A percentile compares a stretch with the other conserved stretches of the same genome.
Evolutionary conservation across 208 protist genomes (phyloP).

Genomic region (Angomonas deanei): DNA sequence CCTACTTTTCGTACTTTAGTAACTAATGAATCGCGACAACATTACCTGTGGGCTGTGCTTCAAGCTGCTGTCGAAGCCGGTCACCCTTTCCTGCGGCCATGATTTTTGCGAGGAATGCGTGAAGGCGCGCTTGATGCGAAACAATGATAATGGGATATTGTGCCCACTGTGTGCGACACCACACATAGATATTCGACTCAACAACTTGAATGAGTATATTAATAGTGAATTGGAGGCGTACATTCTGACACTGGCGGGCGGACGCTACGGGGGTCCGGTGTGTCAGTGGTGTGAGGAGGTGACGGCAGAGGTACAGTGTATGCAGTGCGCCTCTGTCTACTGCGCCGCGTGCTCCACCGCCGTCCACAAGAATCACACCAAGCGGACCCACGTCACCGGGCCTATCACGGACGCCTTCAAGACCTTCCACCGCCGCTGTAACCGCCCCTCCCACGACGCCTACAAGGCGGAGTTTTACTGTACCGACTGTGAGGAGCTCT

Average conservation of each 20-base stretch:
- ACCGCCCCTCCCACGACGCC: conserved; percentile 57
- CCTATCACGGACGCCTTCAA: conserved; percentile 29
- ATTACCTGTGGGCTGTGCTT: conserved; percentile 82
- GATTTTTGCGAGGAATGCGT: conserved; percentile 59
- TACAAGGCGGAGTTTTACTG: conserved; percentile 84
- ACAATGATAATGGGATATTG: conserved; percentile 31
- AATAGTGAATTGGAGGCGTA: conserved; percentile 39
- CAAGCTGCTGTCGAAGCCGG: conserved; percentile 40
- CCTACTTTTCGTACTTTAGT: background rate
- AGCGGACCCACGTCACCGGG: conserved; percentile 40
- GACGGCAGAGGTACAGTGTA: conserved; percentile 45
- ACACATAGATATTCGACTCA: conserved; percentile 16
- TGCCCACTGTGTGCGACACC: conserved; percentile 53
- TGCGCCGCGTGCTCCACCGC: conserved; percentile 61
- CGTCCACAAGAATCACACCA: conserved; percentile 73
- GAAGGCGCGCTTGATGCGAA: conserved; percentile 21
- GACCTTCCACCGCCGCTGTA: conserved; percentile 39
- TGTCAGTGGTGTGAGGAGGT: conserved; percentile 81
- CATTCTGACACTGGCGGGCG: conserved; percentile 33
- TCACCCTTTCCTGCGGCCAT: conserved; percentile 57
- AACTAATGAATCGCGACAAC: conserved; percentile 7
- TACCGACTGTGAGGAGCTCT: conserved; percentile 54
- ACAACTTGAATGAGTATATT: conserved; percentile 28
- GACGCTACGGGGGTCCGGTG: conserved; percentile 18
- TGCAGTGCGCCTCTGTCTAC: conserved; percentile 64